Evolutionary conservation across 345 rosid species (phyloP).

Genomic region (Pistacia vera): DNA sequence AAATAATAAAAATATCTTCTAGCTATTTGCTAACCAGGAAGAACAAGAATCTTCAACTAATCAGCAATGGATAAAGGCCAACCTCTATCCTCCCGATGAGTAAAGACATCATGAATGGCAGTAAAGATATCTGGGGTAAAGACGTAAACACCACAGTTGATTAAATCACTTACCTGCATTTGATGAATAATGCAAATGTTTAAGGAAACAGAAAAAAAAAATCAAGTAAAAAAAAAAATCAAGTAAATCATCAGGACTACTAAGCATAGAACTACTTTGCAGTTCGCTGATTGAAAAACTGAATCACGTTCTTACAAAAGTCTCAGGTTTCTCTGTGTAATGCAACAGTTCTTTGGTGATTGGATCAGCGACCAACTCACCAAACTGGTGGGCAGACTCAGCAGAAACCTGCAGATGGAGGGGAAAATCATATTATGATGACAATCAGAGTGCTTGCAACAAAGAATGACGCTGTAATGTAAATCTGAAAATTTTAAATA

Average conservation of each 20-base stretch:
- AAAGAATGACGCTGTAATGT: neutral
- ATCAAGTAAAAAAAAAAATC: neutral
- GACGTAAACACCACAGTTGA: constrained; percentile 82
- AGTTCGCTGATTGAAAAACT: neutral
- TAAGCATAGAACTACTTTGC: neutral
- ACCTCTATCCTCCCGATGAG: constrained; percentile 64
- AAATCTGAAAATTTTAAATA: neutral
- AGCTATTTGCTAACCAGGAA: neutral
- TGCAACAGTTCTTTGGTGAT: constrained; percentile 76
- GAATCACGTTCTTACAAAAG: constrained; percentile 62
- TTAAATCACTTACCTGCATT: constrained; percentile 81
- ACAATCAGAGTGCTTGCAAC: neutral
- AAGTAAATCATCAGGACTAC: constrained; percentile 4
- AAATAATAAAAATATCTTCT: neutral
- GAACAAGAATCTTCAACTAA: neutral
- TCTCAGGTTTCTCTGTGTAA: constrained; percentile 90
- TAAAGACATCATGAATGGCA: constrained; percentile 59
- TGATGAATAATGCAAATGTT: constrained; percentile 2
- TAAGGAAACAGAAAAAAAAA: constrained; percentile 2
- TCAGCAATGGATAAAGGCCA: constrained; percentile 17
- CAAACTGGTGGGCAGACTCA: constrained; percentile 84
- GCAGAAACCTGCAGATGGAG: constrained; percentile 68
- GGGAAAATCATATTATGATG: neutral
- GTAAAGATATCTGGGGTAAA: constrained; percentile 67
- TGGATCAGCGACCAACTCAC: constrained; percentile 82